Evolutionary conservation across 2,329 filamentous ascomycete species (phyloP), one percentile per base, ranked within the genome.

Genomic region (Exophiala calicioides): DNA sequence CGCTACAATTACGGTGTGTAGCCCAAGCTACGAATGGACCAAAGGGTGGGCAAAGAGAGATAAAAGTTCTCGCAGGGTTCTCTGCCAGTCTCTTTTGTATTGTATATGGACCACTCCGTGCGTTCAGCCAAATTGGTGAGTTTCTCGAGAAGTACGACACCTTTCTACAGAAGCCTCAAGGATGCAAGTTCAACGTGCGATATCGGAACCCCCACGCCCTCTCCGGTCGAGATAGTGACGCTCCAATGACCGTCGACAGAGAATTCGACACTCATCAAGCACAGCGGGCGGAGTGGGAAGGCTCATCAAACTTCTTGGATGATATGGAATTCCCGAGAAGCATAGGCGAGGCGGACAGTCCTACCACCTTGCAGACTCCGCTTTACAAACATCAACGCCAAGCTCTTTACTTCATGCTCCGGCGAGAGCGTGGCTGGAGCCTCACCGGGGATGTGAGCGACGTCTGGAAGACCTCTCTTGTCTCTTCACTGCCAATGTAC

Each of bases 321-420:
- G 16, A 34, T 34, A 27, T 18, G 21, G 40, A 35, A 18, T 27
- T 33, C 30, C 20, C 2, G 5, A 13, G 13, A 27, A 31, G 27
- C 27, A 21, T 37, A 10, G 19, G 16, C 20, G 13, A 24, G 12
- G 8, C 48, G 16, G n/a, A 16, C 18, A 18, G 31, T 10, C 35
- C 35, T 3, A 29, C 9, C 31, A 18, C 24, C n/a, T 16, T 42
- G 26, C 16, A n/a, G 27, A 23, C 44, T 5, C 12, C 19, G 4
- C 37, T 43, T 2, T 30, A 42, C 21, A 42, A 13, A 3, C 70
- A 75, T 38, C 72, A 75, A 32, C 68, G 66, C 29, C 67, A 72
- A 37, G 72, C 71, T 0, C 54, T 75, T 1, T 68, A 66, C 0
- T 75, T 74, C 37, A 69, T 74, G 69, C 40, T 65, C 1, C 16